Conservation (phyloP, 106 monocot genomes). For the Phalaenopsis equestris region DNA sequence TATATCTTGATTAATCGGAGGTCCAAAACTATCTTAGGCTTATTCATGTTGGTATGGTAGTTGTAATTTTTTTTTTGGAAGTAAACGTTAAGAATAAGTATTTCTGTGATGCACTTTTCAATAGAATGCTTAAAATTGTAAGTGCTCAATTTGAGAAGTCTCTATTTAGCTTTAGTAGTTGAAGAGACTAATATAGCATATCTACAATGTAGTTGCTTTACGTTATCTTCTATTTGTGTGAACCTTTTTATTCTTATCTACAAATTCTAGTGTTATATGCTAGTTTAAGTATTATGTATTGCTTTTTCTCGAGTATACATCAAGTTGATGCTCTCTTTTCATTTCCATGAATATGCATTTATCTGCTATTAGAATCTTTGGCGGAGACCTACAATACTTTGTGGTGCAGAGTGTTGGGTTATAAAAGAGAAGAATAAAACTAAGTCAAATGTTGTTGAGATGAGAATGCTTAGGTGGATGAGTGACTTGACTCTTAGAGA, state of each 20-base stretch:
- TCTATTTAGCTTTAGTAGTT: neutral
- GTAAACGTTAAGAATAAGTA: too few relatives aligned
- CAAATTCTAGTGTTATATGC: too few relatives aligned
- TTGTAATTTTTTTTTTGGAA: neutral
- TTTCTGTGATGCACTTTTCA: neutral
- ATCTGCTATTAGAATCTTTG: too few relatives aligned
- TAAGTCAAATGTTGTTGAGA: too few relatives aligned
- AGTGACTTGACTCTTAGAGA: too few relatives aligned
- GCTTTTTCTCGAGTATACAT: too few relatives aligned
- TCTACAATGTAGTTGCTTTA: neutral
- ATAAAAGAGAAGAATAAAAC: too few relatives aligned
- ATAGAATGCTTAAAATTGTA: neutral
- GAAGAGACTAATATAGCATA: neutral
- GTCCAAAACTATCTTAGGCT: neutral
- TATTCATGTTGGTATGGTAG: neutral
- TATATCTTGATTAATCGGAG: neutral
- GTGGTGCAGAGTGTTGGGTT: too few relatives aligned
- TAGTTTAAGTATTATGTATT: neutral
- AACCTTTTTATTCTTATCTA: neutral
- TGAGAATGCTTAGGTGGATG: too few relatives aligned
- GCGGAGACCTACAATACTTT: too few relatives aligned
- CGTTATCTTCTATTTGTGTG: neutral
- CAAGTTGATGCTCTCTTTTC: too few relatives aligned
- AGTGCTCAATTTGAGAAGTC: neutral
- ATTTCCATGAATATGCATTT: too few relatives aligned